These are phyloP conservation scores for Pistacia vera DNA, from an alignment of 345 rosid species.

Conservation along the genomic window DNA sequence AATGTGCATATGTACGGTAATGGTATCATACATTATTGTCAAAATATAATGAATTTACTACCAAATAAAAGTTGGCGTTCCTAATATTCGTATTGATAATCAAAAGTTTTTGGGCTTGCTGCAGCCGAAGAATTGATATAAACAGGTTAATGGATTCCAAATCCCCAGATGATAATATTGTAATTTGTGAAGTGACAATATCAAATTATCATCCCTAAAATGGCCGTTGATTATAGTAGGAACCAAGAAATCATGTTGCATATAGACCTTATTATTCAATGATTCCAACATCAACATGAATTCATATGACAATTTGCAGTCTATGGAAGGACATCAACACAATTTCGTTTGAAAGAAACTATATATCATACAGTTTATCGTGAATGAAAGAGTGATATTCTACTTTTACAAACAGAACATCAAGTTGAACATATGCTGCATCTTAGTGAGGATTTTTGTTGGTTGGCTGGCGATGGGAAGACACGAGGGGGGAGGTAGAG, in stretches of 20 bases:
- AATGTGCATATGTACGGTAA: no score
- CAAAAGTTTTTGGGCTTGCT: background rate
- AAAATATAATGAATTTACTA: background rate
- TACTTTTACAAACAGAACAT: slow-evolving; percentile 63
- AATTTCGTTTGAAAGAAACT: background rate
- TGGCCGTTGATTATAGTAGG: background rate
- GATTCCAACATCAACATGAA: background rate
- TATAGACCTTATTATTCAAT: background rate
- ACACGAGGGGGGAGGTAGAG: slow-evolving; percentile 44
- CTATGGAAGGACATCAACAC: background rate
- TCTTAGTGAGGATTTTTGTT: slow-evolving; percentile 67
- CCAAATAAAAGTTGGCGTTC: background rate
- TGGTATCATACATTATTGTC: background rate
- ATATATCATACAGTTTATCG: background rate
- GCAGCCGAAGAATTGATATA: background rate
- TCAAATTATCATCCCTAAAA: background rate
- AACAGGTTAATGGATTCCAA: background rate
- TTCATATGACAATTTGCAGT: slow-evolving; percentile 3
- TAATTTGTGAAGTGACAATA: no score
- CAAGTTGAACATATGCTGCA: slow-evolving; percentile 72
- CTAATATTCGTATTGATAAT: background rate
- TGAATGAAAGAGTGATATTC: background rate
- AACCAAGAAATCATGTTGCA: no score
- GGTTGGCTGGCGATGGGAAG: slow-evolving; percentile 62
- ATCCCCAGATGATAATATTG: background rate